Evolutionary conservation across 2,329 filamentous ascomycete species (phyloP), one percentile per base, ranked within the genome.

Genomic region (Talaromyces amestolkiae): DNA sequence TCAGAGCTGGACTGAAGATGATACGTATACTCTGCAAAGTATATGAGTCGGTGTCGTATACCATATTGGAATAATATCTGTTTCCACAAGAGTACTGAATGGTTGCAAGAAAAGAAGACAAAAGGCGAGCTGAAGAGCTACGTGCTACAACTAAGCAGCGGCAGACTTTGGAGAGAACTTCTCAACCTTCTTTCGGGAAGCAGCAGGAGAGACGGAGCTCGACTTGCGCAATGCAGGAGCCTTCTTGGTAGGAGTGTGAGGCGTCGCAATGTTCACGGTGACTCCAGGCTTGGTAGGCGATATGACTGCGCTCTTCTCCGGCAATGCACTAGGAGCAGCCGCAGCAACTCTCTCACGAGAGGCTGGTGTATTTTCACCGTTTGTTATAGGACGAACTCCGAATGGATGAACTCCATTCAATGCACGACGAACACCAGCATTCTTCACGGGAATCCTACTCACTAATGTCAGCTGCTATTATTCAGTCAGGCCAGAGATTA

Each of bases 361-460:
- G 72, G 24, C 53, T 53, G 78, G 75, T n/a, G 76, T 79, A 61
- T 76, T 77, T 27, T 81, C 79, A 64, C 78, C 70, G 10, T 74
- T 77, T 58, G 72, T 33, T 27, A 49, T 72, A 19, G 77, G 72
- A 41, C 75, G 76, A 49, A 72, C 72, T 61, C 76, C 75, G 62
- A 77, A 74, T 3, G 77, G 76, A 58, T 71, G 76, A 56, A 74
- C 70, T 13, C 75, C 76, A 63, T 59, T 59, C 37, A 59, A 33
- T 19, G 56, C 56, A 56, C 74, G 69, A 61, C 72, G 75, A 65
- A 71, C 73, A 19, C 72, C 70, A 43, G 73, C 68, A 58, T 79
- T 80, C 69, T 78, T 81, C 70, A 76, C 67, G 13, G 75, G 75
- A 66, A 76, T 76, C 60, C 79, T 80, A 68, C 69, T 69, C 63